phyloP scores from a whole-genome alignment of 1,284 basidiomycete species.

The Dichomitus squalens region DNA sequence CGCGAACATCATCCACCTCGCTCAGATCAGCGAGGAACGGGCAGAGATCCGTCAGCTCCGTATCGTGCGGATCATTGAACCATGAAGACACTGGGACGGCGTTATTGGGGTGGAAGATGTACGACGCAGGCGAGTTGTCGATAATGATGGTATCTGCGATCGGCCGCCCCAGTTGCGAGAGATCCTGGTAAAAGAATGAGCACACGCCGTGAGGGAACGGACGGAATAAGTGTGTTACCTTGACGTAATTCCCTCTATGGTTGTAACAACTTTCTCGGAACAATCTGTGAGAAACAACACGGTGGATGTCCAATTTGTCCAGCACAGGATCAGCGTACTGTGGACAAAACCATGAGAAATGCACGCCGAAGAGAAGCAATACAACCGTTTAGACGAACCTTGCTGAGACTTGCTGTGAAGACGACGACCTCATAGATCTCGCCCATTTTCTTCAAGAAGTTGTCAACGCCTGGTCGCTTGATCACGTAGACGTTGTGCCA shows the following conservation, averaged over 20 bases:
- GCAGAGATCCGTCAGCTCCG: conserved; percentile 92
- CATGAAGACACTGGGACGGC: conserved; percentile 98
- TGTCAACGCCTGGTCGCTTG: conserved; percentile 97
- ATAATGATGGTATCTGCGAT: conserved; percentile 96
- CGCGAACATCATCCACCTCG: conserved; percentile 88
- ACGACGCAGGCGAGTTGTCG: conserved; percentile 98
- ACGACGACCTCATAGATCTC: conserved; percentile 98
- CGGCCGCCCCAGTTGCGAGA: conserved; percentile 93
- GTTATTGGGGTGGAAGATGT: conserved; percentile 99
- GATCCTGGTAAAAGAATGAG: conserved; percentile 60
- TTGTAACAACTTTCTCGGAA: conserved; percentile 99
- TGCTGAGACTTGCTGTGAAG: conserved; percentile 96
- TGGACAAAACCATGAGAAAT: conserved; percentile 4
- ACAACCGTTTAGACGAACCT: conserved; percentile 61
- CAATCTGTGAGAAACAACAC: conserved; percentile 89
- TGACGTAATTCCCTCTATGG: conserved; percentile 98
- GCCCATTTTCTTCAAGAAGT: conserved; percentile 96
- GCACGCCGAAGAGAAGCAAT: background rate
- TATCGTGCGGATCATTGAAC: conserved; percentile 99
- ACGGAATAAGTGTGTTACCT: conserved; percentile 51
- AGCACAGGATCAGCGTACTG: conserved; percentile 98
- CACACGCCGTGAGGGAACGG: too few species aligned
- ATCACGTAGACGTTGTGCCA: conserved; percentile 99
- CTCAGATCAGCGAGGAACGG: conserved; percentile 91
- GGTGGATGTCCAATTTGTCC: conserved; percentile 93